These are phyloP conservation scores for Fusarium sp. DNA, from an alignment of 2,329 filamentous ascomycete genomes.

Conservation along the genomic window DNA sequence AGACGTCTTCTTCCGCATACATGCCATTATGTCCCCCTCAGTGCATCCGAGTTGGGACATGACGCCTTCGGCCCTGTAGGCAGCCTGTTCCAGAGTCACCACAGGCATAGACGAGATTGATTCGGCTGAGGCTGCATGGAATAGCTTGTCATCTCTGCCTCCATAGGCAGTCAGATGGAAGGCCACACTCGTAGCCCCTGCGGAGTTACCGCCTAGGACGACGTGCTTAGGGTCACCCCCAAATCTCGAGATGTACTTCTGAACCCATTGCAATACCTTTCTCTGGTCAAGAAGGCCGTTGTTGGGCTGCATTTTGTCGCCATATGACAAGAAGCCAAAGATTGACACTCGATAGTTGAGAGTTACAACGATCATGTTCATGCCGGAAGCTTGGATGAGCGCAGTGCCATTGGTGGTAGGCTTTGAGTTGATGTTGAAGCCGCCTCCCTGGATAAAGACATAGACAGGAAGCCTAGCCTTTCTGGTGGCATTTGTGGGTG, in stretches of 20 bases:
- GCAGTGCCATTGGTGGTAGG: too few species aligned
- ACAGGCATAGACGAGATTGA: slow-evolving; percentile 62
- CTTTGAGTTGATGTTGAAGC: too few species aligned
- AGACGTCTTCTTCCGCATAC: slow-evolving; percentile 57
- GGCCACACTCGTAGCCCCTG: slow-evolving; percentile 71
- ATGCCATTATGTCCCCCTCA: slow-evolving; percentile 54
- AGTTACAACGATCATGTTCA: slow-evolving; percentile 73
- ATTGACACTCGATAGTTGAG: slow-evolving; percentile 82
- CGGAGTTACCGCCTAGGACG: slow-evolving; percentile 73
- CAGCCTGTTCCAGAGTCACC: slow-evolving; percentile 57
- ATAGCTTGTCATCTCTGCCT: slow-evolving; percentile 59
- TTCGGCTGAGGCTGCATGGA: slow-evolving; percentile 62
- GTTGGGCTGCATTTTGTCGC: slow-evolving; percentile 69
- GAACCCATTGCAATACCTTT: slow-evolving; percentile 75
- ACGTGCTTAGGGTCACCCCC: slow-evolving; percentile 76
- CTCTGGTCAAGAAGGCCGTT: slow-evolving; percentile 77
- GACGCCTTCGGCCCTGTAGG: slow-evolving; percentile 64
- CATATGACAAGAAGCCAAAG: slow-evolving; percentile 75
- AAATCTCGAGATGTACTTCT: slow-evolving; percentile 72
- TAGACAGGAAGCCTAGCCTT: slow-evolving; percentile 71
- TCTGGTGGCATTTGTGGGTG: slow-evolving; percentile 63
- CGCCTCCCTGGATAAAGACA: slow-evolving; percentile 68
- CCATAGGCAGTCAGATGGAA: slow-evolving; percentile 69
- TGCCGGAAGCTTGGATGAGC: slow-evolving; percentile 65
- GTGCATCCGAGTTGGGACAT: slow-evolving; percentile 56